Evolutionary conservation across 768 basidiomycete genomes (phyloP), one percentile per base, ranked within the genome.

Genomic region (Tulasnella sp.): DNA sequence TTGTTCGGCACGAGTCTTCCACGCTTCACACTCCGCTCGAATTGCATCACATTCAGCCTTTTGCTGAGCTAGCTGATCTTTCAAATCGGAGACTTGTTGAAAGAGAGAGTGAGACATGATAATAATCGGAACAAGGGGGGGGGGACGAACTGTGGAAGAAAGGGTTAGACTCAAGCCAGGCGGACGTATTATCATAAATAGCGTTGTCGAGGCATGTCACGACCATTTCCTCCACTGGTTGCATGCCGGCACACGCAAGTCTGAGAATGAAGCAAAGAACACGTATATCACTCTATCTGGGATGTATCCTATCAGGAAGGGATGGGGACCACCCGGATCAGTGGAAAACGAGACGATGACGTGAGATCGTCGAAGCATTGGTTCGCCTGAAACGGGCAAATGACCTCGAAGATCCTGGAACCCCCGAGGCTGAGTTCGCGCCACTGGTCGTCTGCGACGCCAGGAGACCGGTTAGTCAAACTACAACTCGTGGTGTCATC

Each of bases 81-180:
- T 69, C 20, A 69, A 28, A 34, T 69, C 64, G 18, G 64, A 69
- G 64, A 69, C 64, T 69, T 69, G 64, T 20, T 69, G 64, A 34
- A 31, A 28, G 7, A 69, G 64, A 0, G 64, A 28, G 31, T 69
- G 64, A 20, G 64, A 69, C 28, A 69, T 69, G 6, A 28, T 69
- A 12, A 34, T 16, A 7, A 12, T 69, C 16, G 31, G 37, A 37
- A 37, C 28, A 3, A 31, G 7, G 11, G 5, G 64, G 16, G 28
- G 18, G 28, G 46, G 4, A 16, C 16, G 12, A 14, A 18, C 14
- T 46, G 18, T 18, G 46, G 46, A 46, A 16, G 46, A 14, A 0
- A 14, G 12, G 46, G 18, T 46, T 20, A 46, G 12, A 46, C 18
- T 16, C 12, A 14, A 14, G 46, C 3, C 46, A 20, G 18, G 1